These are phyloP conservation scores for Xeromyces bisporus DNA, from an alignment of 495 filamentous ascomycete species.

Conservation along the genomic window DNA sequence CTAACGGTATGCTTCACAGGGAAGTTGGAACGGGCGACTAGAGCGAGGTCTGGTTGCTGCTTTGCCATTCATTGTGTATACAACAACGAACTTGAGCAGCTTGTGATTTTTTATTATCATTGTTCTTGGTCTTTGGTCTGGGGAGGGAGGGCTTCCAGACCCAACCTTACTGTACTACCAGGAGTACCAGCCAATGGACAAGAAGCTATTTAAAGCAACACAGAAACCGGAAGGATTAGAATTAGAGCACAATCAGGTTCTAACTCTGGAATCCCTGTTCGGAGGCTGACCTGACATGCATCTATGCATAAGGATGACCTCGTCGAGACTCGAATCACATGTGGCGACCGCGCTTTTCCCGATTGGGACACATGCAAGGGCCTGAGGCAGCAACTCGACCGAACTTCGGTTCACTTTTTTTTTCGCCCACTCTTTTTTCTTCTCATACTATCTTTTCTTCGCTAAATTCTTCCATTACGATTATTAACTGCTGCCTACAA, in stretches of 20 bases:
- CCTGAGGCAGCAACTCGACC: conserved; percentile 12
- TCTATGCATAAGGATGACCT: too few relatives aligned
- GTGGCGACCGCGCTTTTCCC: conserved; percentile 2
- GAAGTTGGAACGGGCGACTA: conserved; percentile 67
- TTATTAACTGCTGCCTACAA: too few relatives aligned
- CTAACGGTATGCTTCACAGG: conserved; percentile 18
- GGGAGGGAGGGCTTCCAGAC: conserved; percentile 3
- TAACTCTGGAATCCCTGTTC: too few relatives aligned
- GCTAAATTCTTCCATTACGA: too few relatives aligned
- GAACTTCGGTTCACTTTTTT: conserved; percentile 3
- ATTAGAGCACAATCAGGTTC: too few relatives aligned
- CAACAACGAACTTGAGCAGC: too few relatives aligned
- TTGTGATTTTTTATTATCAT: too few relatives aligned
- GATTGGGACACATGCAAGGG: conserved; percentile 4
- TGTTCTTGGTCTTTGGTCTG: background rate
- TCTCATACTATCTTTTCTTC: conserved; percentile 9
- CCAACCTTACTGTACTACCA: conserved; percentile 8
- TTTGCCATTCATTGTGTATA: too few relatives aligned
- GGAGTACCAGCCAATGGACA: conserved; percentile 16
- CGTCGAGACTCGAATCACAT: too few relatives aligned
- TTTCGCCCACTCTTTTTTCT: conserved; percentile 12
- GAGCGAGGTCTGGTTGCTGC: too few relatives aligned
- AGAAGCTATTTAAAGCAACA: conserved; percentile 19
- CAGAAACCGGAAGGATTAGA: too few relatives aligned
- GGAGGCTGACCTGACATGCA: too few relatives aligned